Evolutionary conservation across 352 stramenopile species (phyloP).

Genomic region (Globisporangium carolinianum): DNA sequence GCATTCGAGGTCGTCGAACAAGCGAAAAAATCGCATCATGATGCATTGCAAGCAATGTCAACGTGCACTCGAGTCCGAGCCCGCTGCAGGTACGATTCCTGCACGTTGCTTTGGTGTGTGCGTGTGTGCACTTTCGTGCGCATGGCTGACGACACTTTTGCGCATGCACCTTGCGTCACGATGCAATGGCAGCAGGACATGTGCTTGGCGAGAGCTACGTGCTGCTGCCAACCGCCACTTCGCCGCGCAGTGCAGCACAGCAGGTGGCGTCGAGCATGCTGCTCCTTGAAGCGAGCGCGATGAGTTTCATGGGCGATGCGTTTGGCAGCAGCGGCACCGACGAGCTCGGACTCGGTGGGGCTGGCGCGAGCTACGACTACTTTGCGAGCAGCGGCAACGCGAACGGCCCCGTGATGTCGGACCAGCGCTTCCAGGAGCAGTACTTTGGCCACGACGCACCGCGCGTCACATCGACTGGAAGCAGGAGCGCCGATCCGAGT

Average conservation of each 20-base stretch:
- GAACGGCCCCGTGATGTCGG: constrained; percentile 3
- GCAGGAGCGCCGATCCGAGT: constrained; percentile 14
- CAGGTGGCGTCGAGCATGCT: constrained; percentile 31
- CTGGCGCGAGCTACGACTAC: constrained; percentile 9
- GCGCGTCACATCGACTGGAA: neutral
- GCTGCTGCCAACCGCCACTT: constrained; percentile 58
- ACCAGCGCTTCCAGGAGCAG: constrained; percentile 12
- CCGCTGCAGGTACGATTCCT: constrained; percentile 22
- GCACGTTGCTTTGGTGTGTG: neutral
- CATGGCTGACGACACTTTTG: neutral
- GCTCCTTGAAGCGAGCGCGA: constrained; percentile 27
- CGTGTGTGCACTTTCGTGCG: neutral
- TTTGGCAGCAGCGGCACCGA: constrained; percentile 6
- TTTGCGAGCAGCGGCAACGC: constrained; percentile 10
- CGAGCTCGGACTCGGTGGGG: neutral
- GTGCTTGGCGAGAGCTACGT: constrained; percentile 71
- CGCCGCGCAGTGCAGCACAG: constrained; percentile 24
- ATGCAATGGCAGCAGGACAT: constrained; percentile 1
- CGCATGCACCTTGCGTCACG: neutral
- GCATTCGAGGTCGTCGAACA: too few relatives aligned
- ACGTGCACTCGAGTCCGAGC: constrained; percentile 20
- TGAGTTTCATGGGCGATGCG: constrained; percentile 7
- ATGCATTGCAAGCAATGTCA: constrained; percentile 25
- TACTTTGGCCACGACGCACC: constrained; percentile 25
- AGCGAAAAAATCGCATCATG: neutral